Base-by-base conservation (phyloP, 129 eudicot species). In the Lactuca sativa region DNA sequence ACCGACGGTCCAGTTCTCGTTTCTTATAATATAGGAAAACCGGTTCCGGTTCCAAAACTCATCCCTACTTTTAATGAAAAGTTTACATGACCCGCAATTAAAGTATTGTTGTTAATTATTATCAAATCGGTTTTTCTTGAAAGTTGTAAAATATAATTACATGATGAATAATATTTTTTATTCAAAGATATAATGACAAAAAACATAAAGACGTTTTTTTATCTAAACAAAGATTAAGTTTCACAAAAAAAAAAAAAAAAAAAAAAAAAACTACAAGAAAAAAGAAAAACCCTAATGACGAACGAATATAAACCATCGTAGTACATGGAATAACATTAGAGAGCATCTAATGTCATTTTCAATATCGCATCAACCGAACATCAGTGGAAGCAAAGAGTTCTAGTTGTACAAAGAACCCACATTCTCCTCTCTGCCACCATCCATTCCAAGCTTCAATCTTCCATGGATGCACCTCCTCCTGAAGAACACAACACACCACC, bases 401-500 rank as follows among this genome's bases (percentile, higher is more conserved):
- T 59, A 62, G 48, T 62, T 62, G 49, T 61, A 33, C 53, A 62
- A 59, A 21, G 5, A 41, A 48, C 52, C 13, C 38, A 48, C 38
- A 11, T 52, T 13, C 36, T 31, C 10, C 30, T 25, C 30, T 25
- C 30, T n/a, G n/a, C n/a, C 10, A 9, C 16, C 33, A 59, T 30
- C 66, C 30, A 38, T 13, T 9, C 51, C 14, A 65, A 47, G 25
- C 56, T 63, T 36, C 71, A 18, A 9, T 63, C 62, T 69, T 14
- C 72, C 60, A 57, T 69, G 58, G 73, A 69, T 74, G 15, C 74
- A 21, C 80, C 59, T 40, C 37, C 69, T 17, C 79, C 49, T 43
- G 65, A 84, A 81, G 87, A 89, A 90, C 68, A 63, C 75, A 70
- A 60, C 68, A 48, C 72, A 12, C 87, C 82, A 53, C 65, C 75